Evolutionary conservation across 2,329 filamentous ascomycete species (phyloP), one percentile per base, ranked within the genome.

Genomic region (Alternaria consortialis): DNA sequence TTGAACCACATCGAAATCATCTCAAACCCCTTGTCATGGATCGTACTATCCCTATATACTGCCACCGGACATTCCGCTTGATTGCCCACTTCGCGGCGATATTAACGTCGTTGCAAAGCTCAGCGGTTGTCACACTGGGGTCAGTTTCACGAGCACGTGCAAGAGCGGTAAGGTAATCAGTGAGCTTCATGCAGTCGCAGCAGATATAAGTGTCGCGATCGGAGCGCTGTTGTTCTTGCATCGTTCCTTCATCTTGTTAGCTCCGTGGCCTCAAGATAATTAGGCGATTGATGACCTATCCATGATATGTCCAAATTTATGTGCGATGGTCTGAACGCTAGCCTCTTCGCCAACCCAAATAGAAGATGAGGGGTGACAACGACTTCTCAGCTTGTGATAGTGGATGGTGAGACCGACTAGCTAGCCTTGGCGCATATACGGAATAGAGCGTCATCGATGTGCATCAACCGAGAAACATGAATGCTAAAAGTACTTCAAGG

Each of bases 101-200:
- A 9, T 31, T 48, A 12, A 48, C 44, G 44, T 48, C 44, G 7
- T 48, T 48, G 31, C 29, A 48, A 4, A 48, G 44, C 29, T 34
- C 44, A 6, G 29, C 44, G 12, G 44, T 47, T 12, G 44, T 47
- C n/a, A 31, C 31, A 25, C 44, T 34, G 1, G 29, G 29, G 44
- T 47, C 44, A 5, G 29, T 20, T 47, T 47, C n/a, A 17, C 44
- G 44, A 17, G 44, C 44, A n/a, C 44, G 44, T 34, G 44, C 44
- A 17, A 47, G 44, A 17, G 44, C 44, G 29, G 29, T 34, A n/a
- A n/a, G 20, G 29, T 47, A 47, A n/a, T 47, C 44, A 11, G 44
- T 47, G 44, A 47, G 44, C 44, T 47, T 47, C 20, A 31, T 47
- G n/a, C 44, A 47, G 44, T 48, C 17, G 29, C 34, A 48, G 13